Percentiles rank a stretch among this genome's conserved stretches.
Conservation (phyloP, 441 rosid species). For the Viola pubescens region DNA sequence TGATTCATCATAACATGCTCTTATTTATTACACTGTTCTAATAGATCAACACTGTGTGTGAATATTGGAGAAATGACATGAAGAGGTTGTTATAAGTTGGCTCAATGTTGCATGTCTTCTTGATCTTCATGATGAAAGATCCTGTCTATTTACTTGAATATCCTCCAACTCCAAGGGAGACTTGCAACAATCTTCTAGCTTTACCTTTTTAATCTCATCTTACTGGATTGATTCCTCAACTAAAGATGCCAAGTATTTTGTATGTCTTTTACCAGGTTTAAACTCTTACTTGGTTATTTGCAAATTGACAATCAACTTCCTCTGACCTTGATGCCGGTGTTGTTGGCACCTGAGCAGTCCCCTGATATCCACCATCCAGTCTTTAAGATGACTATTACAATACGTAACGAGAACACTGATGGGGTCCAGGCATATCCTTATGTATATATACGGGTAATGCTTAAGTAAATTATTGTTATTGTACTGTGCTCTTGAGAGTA, state of each 20-base stretch:
- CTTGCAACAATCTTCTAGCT: background rate
- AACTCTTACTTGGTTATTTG: conserved; percentile 78
- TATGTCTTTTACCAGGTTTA: conserved; percentile 61
- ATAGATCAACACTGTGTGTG: background rate
- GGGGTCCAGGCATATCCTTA: conserved; percentile 84
- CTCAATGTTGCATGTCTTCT: background rate
- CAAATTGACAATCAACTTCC: conserved; percentile 99
- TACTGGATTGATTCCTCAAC: conserved; percentile 13
- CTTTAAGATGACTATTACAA: conserved; percentile 85
- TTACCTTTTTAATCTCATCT: background rate
- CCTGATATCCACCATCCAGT: conserved; percentile 76
- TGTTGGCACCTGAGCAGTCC: conserved; percentile 80
- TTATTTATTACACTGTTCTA: background rate
- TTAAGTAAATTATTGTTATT: conserved; percentile 4
- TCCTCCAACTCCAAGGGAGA: background rate
- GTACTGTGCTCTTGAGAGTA: too few species aligned
- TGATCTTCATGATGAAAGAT: background rate
- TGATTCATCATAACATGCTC: conserved; percentile 3
- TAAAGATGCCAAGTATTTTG: conserved; percentile 3
- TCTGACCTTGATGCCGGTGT: conserved; percentile 86
- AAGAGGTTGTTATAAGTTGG: background rate
- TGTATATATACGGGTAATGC: conserved; percentile 85
- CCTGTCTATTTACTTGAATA: background rate
- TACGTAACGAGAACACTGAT: conserved; percentile 67
- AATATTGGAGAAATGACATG: background rate